Percentiles rank a stretch among this genome's conserved stretches.
phyloP scores from a whole-genome alignment of 768 basidiomycete species.

The Boletales sp. region DNA sequence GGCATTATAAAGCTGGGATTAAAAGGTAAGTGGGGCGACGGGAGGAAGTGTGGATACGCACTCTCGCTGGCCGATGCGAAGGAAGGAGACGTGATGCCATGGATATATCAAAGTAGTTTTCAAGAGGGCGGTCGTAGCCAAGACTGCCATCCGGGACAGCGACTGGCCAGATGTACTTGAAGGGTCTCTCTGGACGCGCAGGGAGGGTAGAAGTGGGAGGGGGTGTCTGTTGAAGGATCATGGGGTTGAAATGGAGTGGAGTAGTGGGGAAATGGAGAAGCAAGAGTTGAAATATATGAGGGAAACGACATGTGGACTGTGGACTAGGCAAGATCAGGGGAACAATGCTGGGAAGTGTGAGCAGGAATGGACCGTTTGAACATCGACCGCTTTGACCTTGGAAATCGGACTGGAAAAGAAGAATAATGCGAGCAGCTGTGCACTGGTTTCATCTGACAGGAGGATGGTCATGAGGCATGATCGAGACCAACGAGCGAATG shows the following conservation, averaged over 20 bases:
- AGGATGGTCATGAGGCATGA: conserved; percentile 9
- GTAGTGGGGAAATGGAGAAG: conserved; percentile 3
- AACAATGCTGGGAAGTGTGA: conserved; percentile 13
- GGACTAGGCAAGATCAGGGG: conserved; percentile 12
- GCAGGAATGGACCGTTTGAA: conserved; percentile 3
- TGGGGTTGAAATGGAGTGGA: conserved; percentile 7
- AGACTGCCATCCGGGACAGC: conserved; percentile 11
- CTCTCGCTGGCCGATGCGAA: conserved; percentile 8
- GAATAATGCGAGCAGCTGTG: not conserved
- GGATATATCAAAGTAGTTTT: conserved; percentile 25
- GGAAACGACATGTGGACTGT: conserved; percentile 16
- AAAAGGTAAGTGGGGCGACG: not conserved
- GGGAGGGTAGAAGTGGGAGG: conserved; percentile 13
- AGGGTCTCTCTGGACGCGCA: conserved; percentile 5
- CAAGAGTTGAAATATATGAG: conserved; percentile 13
- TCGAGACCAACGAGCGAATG: not conserved
- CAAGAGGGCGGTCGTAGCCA: conserved; percentile 19
- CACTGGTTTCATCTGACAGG: conserved; percentile 13
- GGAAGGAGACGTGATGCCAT: conserved; percentile 17
- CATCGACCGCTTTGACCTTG: conserved; percentile 10
- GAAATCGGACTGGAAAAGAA: not conserved
- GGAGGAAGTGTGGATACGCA: conserved; percentile 3
- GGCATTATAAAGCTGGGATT: conserved; percentile 27
- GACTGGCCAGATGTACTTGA: conserved; percentile 11
- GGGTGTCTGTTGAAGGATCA: conserved; percentile 5